Evolutionary conservation across 202 grass and related monocot species (phyloP).

Genomic region (Bolboschoenoplectus hybrid): DNA sequence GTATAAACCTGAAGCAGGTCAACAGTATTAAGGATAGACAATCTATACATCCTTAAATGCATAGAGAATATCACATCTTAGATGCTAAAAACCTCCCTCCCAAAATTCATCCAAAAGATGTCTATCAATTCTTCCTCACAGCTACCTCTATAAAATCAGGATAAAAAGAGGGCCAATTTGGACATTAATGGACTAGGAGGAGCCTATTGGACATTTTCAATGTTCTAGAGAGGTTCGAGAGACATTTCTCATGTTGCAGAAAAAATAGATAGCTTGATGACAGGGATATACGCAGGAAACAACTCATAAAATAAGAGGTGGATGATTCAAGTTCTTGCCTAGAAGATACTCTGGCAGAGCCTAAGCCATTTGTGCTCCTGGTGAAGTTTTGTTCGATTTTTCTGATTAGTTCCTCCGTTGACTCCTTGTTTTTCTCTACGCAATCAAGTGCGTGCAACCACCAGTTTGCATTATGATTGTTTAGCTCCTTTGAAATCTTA

Average conservation of each 20-base stretch:
- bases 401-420: constrained; percentile 61
- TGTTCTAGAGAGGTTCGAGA: neutral
- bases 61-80: neutral
- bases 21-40: neutral
- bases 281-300: neutral
- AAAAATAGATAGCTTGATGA: neutral
- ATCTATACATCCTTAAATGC: neutral
- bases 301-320: neutral
- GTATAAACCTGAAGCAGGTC: neutral
- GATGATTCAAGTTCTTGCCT: constrained; percentile 45
- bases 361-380: constrained; percentile 66
- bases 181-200: neutral
- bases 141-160: neutral
- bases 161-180: neutral
- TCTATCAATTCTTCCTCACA: neutral
- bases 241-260: neutral
- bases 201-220: constrained; percentile 5
- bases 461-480: constrained; percentile 63
- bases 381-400: constrained; percentile 78
- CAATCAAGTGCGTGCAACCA: constrained; percentile 76
- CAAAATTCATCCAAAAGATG: neutral
- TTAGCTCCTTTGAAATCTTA: constrained; percentile 57
- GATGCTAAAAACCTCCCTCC: neutral
- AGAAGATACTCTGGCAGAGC: constrained; percentile 61
- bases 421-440: constrained; percentile 70